Evolutionary conservation across 495 filamentous ascomycete species (phyloP), one percentile per base, ranked within the genome.

Genomic region (Letharia lupina): DNA sequence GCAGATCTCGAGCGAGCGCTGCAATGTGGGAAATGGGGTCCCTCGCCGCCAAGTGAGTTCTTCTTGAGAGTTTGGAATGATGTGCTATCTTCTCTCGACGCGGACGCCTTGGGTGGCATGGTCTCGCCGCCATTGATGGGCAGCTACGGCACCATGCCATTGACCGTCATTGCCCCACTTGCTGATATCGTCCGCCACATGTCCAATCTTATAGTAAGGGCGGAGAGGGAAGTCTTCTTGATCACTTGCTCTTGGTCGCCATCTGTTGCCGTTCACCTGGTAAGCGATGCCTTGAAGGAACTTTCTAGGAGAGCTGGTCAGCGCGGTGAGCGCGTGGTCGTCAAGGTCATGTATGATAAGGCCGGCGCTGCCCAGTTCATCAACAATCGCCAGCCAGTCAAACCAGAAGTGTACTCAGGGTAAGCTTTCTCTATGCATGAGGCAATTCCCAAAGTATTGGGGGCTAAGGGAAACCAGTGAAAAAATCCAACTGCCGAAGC

Each of bases 291-390:
- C 5, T 81, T 93, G 52, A 77, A 74, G 13, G 89, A 91, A 71
- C 79, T 91, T 12, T 88, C 89, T 1, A 77, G 72, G 18, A 79
- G 89, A 62, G 88, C 86, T 6, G 85, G 86, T 0, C 77, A 80
- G 64, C 74, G 85, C 37, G 83, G 83, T 0, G 64, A 76, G 40
- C 86, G 80, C 68, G 75, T 87, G 13, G 79, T 90, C 0, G 80
- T 93, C 61, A 91, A 91, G 74, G 78, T 91, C 69, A 81, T 90
- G 52, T 91, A 91, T 73, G 89, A 93, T 71, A 80, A 87, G 1
- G 89, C 87, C 42, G 84, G 83, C 69, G 75, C 84, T 11, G 8
- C 61, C 37, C 66, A 79, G 70, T 68, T 87, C 4, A 73, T 84
- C 63, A 81, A 90, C 12, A 85, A 84, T 47, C 88, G 87, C 64